Evolutionary conservation across 148 eudicot species (phyloP), one percentile per base, ranked within the genome.

Genomic region (Chenopodium formosanum): DNA sequence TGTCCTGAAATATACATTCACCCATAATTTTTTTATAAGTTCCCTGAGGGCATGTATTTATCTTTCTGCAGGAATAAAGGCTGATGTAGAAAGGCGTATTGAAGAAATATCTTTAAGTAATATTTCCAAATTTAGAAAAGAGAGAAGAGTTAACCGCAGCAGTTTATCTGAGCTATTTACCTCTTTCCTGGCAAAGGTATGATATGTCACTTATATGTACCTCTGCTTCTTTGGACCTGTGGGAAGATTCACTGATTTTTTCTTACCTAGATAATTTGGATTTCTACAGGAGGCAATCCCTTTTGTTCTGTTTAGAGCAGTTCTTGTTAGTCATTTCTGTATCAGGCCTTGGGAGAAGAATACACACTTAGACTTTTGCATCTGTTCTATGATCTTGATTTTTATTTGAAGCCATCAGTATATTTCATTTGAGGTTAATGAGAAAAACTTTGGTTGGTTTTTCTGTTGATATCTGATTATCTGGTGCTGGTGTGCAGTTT

Each of bases 101-200:
- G 93, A 96, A 88, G 93, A 88, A 75, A 78, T 74, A 58, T 91
- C 89, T 77, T 83, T 82, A 78, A 90, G 75, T 65, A 91, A 92
- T 75, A 92, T 94, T 81, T 73, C 73, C 68, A 88, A 85, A 82
- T 88, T 91, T 74, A 88, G 56, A 79, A 75, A 85, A 79, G 85
- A 83, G 71, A 91, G 93, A 80, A 46, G 31, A 60, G 82, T 81
- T 70, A 96, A 94, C 73, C 77, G 53, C 75, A 87, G 94, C 80
- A 90, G 93, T 76, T 70, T 96, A 68, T 70, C 95, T 68, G 92
- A 92, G 86, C 95, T 96, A 81, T 94, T 96, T 85, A 44, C 83
- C 63, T 90, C 98, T 52, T 96, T 96, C 84, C 82, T 94, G 77
- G 90, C 75, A 44, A 94, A 96, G 92, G 98, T 92, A 74, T 81